Evolutionary conservation across 23 red algal species (phyloP), one percentile per base, ranked within the genome.

Genomic region (Agarophyton chilense): DNA sequence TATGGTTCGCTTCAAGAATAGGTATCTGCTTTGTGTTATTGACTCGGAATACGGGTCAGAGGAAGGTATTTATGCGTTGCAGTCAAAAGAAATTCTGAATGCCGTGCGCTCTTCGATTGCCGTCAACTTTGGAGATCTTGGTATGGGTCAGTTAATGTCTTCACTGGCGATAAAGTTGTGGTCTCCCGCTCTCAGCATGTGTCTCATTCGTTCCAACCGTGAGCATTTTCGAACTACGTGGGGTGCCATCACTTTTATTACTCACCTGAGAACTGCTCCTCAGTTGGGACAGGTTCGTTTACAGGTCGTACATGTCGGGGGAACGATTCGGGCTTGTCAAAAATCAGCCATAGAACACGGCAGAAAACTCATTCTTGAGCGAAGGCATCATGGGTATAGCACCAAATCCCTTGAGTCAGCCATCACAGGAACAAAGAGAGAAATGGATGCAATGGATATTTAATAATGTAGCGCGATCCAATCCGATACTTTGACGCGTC

Each of bases 1-100:
- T 7, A 91, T 91, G 88, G 88, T 91, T 73, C 88, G 88, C 17
- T 72, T 91, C 76, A 81, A 82, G 44, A 82, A 81, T 50, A 75
- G 88, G 14, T 91, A 91, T 52, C 60, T 91, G 21, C 88, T 91
- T 14, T 91, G 88, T 44, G 57, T 50, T 43, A 82, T 91, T 56
- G 77, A 82, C 26, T 39, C 85, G 25, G 85, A 77, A 47, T 16
- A 64, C 9, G 58, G 74, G 51, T 54, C 57, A 25, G 43, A 81
- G 28, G 39, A 26, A 36, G 45, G 72, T 28, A 29, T 82, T 22
- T 50, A 55, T 44, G 34, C 11, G 8, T 36, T 82, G 40, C 64
- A 70, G 24, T 68, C 43, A 31, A 67, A 71, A 49, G 65, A 73
- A 40, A 42, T 91, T 32, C 26, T 91, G 12, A 35, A n/a, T 29